Evolutionary conservation across 2,329 filamentous ascomycete species (phyloP).

Genomic region (Aspergillus intermedius): DNA sequence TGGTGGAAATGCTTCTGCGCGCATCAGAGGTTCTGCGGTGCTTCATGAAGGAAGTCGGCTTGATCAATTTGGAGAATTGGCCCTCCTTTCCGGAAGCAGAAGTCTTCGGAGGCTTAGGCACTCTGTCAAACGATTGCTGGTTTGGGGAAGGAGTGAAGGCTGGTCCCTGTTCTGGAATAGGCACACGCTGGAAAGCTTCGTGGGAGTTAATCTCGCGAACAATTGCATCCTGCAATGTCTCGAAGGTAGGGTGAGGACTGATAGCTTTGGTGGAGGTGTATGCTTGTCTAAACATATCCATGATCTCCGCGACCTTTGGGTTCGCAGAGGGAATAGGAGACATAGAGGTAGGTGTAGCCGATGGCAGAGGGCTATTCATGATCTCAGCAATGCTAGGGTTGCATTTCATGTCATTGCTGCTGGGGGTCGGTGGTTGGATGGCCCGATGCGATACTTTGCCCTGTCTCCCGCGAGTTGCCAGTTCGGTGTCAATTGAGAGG

Average conservation of each 20-base stretch:
- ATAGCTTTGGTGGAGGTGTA: constrained; percentile 24
- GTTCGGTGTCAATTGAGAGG: constrained; percentile 35
- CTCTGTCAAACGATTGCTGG: constrained; percentile 17
- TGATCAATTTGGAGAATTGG: constrained; percentile 24
- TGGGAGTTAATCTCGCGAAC: constrained; percentile 40
- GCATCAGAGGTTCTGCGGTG: constrained; percentile 20
- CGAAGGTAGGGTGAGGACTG: constrained; percentile 32
- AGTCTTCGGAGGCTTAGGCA: constrained; percentile 7
- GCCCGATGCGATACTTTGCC: constrained; percentile 30
- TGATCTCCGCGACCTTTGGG: constrained; percentile 34
- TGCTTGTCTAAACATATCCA: constrained; percentile 36
- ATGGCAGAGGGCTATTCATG: constrained; percentile 35
- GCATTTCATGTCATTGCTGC: constrained; percentile 15
- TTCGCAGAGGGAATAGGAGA: constrained; percentile 19
- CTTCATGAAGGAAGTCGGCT: constrained; percentile 26
- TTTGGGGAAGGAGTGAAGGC: constrained; percentile 27
- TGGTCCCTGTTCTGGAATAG: constrained; percentile 24
- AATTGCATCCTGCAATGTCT: constrained; percentile 38
- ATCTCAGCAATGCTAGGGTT: constrained; percentile 36
- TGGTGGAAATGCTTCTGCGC: constrained; percentile 26
- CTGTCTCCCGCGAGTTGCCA: constrained; percentile 26
- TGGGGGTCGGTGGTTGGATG: constrained; percentile 32
- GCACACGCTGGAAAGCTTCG: constrained; percentile 34
- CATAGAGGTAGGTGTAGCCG: constrained; percentile 18
- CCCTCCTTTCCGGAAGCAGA: constrained; percentile 21